A percentile compares a stretch with the other conserved stretches of the same genome.
Conservation (phyloP, 768 basidiomycete species). For the Kondoa malvinella region DNA sequence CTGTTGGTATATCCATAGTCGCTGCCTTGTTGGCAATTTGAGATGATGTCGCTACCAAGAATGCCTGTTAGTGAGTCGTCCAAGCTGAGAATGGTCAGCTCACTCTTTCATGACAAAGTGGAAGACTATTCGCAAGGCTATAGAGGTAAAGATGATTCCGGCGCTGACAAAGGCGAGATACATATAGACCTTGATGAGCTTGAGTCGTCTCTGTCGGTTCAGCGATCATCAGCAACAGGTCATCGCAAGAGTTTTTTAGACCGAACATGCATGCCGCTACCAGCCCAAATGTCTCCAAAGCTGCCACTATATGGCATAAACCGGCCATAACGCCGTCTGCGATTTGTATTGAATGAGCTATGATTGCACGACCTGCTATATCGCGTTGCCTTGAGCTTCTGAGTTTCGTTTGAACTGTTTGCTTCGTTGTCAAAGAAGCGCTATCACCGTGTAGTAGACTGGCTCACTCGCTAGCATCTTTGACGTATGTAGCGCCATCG, state of each 20-base stretch:
- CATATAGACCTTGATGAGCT: neutral
- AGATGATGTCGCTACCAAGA: neutral
- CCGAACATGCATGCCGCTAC: neutral
- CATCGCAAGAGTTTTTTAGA: neutral
- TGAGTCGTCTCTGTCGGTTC: neutral
- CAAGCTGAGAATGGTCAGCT: neutral
- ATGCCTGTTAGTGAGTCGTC: too few relatives aligned
- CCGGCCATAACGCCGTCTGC: neutral
- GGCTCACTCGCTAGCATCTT: neutral
- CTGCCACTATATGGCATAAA: constrained; percentile 17
- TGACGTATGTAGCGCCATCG: neutral
- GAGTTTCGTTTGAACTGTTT: too few relatives aligned
- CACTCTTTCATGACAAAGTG: neutral
- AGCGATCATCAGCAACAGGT: neutral
- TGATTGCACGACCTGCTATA: neutral
- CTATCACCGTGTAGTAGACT: too few relatives aligned
- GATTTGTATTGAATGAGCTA: neutral
- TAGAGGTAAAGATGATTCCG: neutral
- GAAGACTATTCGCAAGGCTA: neutral
- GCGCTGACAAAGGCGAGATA: neutral
- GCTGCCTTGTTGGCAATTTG: neutral
- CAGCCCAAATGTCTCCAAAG: neutral
- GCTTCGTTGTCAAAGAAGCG: too few relatives aligned
- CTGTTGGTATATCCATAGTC: neutral
- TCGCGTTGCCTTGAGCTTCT: neutral